Evolutionary conservation across 2,329 filamentous ascomycete species (phyloP).

Genomic region (Diaporthe capsici): DNA sequence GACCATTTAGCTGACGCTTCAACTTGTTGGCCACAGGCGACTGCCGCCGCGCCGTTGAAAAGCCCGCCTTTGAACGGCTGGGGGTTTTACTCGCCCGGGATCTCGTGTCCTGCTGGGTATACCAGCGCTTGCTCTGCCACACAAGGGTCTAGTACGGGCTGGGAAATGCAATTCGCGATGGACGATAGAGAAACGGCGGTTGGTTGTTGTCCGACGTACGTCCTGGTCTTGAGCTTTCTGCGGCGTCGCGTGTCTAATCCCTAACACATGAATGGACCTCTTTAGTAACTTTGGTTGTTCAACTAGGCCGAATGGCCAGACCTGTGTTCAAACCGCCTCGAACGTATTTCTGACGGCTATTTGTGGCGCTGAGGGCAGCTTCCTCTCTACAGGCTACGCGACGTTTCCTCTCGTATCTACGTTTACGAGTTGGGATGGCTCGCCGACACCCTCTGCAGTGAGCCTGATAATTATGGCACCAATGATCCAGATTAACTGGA

Average conservation of each 20-base stretch:
- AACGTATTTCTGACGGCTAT: neutral
- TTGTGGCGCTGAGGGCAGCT: slow-evolving; percentile 3
- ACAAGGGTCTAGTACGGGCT: slow-evolving; percentile 5
- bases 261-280: neutral
- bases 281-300: slow-evolving; percentile 1
- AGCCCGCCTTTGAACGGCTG: slow-evolving; percentile 12
- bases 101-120: slow-evolving; percentile 12
- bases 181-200: slow-evolving; percentile 8
- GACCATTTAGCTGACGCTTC: neutral
- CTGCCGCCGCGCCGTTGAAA: slow-evolving; percentile 4
- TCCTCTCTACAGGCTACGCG: neutral
- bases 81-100: slow-evolving; percentile 23
- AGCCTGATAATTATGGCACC: neutral
- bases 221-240: neutral
- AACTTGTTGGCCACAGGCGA: slow-evolving; percentile 11
- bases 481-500: slow-evolving; percentile 26
- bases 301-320: neutral
- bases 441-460: neutral
- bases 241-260: neutral
- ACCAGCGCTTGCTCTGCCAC: slow-evolving; percentile 21
- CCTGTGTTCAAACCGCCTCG: neutral
- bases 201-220: slow-evolving; percentile 21
- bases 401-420: slow-evolving; percentile 9
- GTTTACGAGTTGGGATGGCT: neutral
- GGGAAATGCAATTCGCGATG: neutral